Evolutionary conservation across 371 early-diverging fungal species (phyloP).

Genomic region (Apophysomyces ossiformis): DNA sequence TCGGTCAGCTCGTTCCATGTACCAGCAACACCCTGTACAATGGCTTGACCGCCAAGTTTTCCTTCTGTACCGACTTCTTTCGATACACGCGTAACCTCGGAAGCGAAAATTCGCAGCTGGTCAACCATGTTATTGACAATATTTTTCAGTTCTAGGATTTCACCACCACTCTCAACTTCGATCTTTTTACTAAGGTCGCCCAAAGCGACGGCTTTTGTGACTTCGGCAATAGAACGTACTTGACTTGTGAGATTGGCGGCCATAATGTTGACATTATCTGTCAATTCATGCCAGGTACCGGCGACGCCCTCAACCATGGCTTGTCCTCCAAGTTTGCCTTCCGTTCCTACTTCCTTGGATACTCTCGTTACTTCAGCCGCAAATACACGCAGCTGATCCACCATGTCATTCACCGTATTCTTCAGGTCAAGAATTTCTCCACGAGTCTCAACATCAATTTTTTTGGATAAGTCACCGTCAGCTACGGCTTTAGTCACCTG

Average conservation of each 20-base stretch:
- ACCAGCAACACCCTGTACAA: slow-evolving; percentile 49
- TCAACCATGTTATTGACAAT: slow-evolving; percentile 70
- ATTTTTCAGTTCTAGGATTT: slow-evolving; percentile 67
- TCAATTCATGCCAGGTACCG: slow-evolving; percentile 59
- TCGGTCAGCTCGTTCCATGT: slow-evolving; percentile 57
- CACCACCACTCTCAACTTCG: slow-evolving; percentile 63
- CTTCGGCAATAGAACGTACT: slow-evolving; percentile 62
- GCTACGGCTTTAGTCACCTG: slow-evolving; percentile 62
- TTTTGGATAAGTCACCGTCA: slow-evolving; percentile 48
- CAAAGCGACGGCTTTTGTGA: slow-evolving; percentile 59
- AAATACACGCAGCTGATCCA: slow-evolving; percentile 49
- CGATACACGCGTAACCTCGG: slow-evolving; percentile 53
- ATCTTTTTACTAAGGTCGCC: slow-evolving; percentile 67
- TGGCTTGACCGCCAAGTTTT: slow-evolving; percentile 47
- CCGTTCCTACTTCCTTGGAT: slow-evolving; percentile 54
- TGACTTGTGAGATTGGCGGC: slow-evolving; percentile 54
- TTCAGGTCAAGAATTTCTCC: slow-evolving; percentile 49
- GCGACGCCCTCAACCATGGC: slow-evolving; percentile 46
- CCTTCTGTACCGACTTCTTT: slow-evolving; percentile 44
- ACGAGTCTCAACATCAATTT: slow-evolving; percentile 34
- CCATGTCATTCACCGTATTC: slow-evolving; percentile 51
- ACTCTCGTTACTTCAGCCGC: slow-evolving; percentile 52
- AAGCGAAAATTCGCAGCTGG: slow-evolving; percentile 39
- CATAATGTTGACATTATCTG: slow-evolving; percentile 58
- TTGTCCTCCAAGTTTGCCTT: slow-evolving; percentile 51